Conservation (phyloP, 2,329 filamentous ascomycete species). For the Colletotrichum noveboracense region DNA sequence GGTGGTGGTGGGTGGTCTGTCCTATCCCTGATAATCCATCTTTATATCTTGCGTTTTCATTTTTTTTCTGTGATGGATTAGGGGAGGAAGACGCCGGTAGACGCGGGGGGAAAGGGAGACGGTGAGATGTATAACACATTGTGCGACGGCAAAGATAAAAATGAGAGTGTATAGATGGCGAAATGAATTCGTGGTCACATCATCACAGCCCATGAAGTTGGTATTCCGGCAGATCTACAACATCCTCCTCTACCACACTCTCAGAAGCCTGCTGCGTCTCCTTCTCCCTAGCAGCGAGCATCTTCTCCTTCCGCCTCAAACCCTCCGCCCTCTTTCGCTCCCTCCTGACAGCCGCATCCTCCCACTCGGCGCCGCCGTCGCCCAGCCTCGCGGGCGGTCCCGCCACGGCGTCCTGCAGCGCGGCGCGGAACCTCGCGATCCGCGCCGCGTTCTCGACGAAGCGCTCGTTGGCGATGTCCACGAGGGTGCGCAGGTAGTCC, state of each 20-base stretch:
- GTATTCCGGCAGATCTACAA: not conserved
- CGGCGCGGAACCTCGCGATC: conserved; percentile 66
- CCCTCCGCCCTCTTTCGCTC: conserved; percentile 65
- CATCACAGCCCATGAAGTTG: conserved; percentile 7
- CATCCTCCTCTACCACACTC: not conserved
- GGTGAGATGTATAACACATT: conserved; percentile 35
- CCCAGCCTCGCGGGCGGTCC: conserved; percentile 29
- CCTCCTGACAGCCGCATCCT: conserved; percentile 55
- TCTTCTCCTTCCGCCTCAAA: conserved; percentile 53
- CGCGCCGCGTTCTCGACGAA: conserved; percentile 73
- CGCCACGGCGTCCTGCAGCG: conserved; percentile 45
- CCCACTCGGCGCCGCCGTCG: conserved; percentile 50
- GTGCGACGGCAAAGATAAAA: conserved; percentile 23
- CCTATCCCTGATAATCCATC: not conserved
- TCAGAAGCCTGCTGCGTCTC: not conserved
- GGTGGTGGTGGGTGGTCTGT: not conserved
- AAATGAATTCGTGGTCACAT: not conserved
- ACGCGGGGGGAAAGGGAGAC: accelerated
- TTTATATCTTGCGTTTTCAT: conserved; percentile 16
- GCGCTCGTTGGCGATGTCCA: conserved; percentile 75
- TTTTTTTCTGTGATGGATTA: conserved; percentile 4
- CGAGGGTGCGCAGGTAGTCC: conserved; percentile 69
- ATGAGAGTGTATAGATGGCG: conserved; percentile 20
- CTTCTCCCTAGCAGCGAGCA: conserved; percentile 27
- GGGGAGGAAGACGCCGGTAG: not conserved